phyloP scores from a whole-genome alignment of 2,329 filamentous ascomycete species.

The Periconia sp. region DNA sequence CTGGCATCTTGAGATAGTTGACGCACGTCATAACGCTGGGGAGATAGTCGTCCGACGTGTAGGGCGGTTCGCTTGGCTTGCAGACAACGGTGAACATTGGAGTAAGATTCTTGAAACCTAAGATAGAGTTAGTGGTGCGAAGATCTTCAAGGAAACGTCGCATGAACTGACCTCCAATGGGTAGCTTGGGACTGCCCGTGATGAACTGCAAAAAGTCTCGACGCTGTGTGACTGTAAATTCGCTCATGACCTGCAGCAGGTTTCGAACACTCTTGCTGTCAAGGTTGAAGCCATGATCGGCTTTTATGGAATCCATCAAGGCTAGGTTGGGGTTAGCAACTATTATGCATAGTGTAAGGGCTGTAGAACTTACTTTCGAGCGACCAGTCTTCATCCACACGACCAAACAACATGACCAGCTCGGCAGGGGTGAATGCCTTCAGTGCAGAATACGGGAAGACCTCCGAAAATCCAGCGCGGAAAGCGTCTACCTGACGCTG shows the following conservation, averaged over 20 bases:
- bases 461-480: conserved; percentile 85
- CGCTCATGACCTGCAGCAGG: conserved; percentile 90
- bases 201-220: conserved; percentile 97
- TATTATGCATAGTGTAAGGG: not conserved
- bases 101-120: conserved; percentile 94
- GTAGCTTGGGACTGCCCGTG: conserved; percentile 95
- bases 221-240: conserved; percentile 71
- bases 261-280: conserved; percentile 96
- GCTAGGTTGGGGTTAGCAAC: conserved; percentile 54
- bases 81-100: conserved; percentile 99
- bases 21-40: conserved; percentile 99
- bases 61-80: conserved; percentile 95
- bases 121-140: conserved; percentile 6
- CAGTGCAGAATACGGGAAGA: conserved; percentile 92
- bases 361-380: conserved; percentile 79
- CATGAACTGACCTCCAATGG: conserved; percentile 80
- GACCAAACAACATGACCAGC: conserved; percentile 90
- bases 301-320: conserved; percentile 97
- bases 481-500: conserved; percentile 89
- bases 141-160: not conserved
- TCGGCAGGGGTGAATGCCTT: conserved; percentile 94
- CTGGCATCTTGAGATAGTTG: conserved; percentile 96
- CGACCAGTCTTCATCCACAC: conserved; percentile 93
- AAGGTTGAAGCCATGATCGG: conserved; percentile 97
- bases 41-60: conserved; percentile 94